phyloP scores from a whole-genome alignment of 805 yeast genomes.

The Nakazawaea molendinolei region DNA sequence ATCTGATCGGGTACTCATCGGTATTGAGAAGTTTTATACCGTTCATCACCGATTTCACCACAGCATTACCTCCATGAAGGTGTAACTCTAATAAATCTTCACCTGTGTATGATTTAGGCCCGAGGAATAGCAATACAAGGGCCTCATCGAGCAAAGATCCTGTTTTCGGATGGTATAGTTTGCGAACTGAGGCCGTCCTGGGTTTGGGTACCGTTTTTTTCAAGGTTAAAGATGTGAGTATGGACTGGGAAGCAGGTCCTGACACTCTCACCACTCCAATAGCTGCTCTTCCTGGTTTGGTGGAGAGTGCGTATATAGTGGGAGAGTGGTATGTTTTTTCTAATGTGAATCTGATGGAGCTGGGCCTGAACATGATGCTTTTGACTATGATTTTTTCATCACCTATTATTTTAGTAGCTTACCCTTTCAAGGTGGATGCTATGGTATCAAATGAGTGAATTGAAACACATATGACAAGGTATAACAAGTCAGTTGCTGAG shows the following conservation, averaged over 20 bases:
- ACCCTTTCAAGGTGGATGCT: too few species aligned
- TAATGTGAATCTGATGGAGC: not conserved
- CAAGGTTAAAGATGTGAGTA: slow-evolving; percentile 42
- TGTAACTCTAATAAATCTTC: slow-evolving; percentile 90
- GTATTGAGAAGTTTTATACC: slow-evolving; percentile 53
- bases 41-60: slow-evolving; percentile 57
- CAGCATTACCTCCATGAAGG: slow-evolving; percentile 90
- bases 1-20: slow-evolving; percentile 45
- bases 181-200: slow-evolving; percentile 52
- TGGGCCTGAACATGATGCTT: too few species aligned
- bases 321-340: slow-evolving; percentile 32
- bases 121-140: slow-evolving; percentile 56
- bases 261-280: slow-evolving; percentile 80
- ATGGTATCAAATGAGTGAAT: too few species aligned
- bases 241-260: slow-evolving; percentile 52
- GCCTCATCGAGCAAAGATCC: slow-evolving; percentile 66
- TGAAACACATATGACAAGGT: too few species aligned
- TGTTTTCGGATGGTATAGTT: slow-evolving; percentile 38
- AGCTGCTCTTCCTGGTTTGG: slow-evolving; percentile 76
- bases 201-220: slow-evolving; percentile 33
- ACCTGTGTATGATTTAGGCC: slow-evolving; percentile 84
- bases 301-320: slow-evolving; percentile 88
- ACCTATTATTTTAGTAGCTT: too few species aligned
- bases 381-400: too few species aligned
- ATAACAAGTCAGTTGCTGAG: too few species aligned